Conservation (phyloP, 148 eudicot genomes). For the Rhododendron griersonianum region DNA sequence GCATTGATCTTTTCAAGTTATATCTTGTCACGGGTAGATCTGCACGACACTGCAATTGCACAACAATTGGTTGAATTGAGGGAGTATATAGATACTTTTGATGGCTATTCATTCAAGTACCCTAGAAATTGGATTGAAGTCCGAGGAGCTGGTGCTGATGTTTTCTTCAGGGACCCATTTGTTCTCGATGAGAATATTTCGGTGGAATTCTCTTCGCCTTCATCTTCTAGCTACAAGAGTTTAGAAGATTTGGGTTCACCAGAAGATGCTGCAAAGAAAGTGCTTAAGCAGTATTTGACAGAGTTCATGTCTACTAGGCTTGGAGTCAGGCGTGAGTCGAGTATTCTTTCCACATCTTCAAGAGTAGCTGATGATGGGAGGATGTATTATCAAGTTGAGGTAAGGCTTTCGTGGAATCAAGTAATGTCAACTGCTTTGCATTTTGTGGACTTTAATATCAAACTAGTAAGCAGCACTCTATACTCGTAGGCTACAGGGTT, state of each 20-base stretch:
- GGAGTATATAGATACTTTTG: conserved; percentile 85
- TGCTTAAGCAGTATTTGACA: conserved; percentile 76
- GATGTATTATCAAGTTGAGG: conserved; percentile 85
- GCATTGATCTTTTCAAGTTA: conserved; percentile 48
- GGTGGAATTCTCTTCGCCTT: conserved; percentile 86
- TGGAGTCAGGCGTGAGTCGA: conserved; percentile 85
- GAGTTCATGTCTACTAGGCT: conserved; percentile 98
- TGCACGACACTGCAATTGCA: conserved; percentile 40
- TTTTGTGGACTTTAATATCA: neutral
- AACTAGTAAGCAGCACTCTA: neutral
- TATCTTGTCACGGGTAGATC: conserved; percentile 36
- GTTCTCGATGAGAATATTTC: conserved; percentile 85
- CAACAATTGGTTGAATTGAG: conserved; percentile 48
- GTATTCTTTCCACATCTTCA: conserved; percentile 69
- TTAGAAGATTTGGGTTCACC: conserved; percentile 92
- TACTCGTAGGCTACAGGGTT: no score
- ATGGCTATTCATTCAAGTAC: conserved; percentile 78
- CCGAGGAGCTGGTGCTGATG: conserved; percentile 91
- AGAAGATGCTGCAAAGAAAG: conserved; percentile 74
- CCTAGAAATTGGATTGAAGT: conserved; percentile 95
- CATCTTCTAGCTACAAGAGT: conserved; percentile 79
- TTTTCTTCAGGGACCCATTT: conserved; percentile 93
- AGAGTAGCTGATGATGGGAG: conserved; percentile 90
- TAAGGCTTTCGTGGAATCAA: conserved; percentile 20
- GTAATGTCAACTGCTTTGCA: neutral